These are phyloP conservation scores for Aspergillus sp. DNA, from an alignment of 2,329 filamentous ascomycete genomes.

Conservation along the genomic window DNA sequence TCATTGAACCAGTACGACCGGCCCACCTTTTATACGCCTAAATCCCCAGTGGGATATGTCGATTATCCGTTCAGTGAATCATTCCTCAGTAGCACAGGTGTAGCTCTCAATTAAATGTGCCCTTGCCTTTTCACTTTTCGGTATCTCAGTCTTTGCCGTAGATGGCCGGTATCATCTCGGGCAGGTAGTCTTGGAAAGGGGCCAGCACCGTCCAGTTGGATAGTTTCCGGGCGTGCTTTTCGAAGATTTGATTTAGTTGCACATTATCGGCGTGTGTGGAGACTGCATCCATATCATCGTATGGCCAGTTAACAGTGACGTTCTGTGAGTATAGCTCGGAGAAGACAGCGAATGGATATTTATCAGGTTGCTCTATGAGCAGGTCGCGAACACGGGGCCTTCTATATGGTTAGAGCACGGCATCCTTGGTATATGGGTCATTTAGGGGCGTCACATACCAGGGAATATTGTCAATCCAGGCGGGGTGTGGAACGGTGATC, in stretches of 20 bases:
- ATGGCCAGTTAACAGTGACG: slow-evolving; percentile 1
- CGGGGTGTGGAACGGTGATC: slow-evolving; percentile 3
- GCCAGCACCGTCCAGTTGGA: neutral
- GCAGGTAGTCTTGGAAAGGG: neutral
- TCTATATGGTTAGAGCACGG: neutral
- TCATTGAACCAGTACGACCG: slow-evolving; percentile 40
- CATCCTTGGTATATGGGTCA: neutral
- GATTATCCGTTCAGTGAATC: slow-evolving; percentile 37
- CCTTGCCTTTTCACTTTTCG: no score
- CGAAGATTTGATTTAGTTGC: neutral
- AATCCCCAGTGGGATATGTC: slow-evolving; percentile 40
- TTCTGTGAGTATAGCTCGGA: slow-evolving; percentile 4
- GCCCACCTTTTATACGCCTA: slow-evolving; percentile 40
- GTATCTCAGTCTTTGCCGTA: neutral
- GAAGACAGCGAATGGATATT: slow-evolving; percentile 4
- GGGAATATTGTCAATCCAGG: slow-evolving; percentile 9
- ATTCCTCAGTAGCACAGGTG: slow-evolving; percentile 10
- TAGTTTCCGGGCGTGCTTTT: neutral
- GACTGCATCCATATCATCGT: neutral
- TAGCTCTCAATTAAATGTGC: no score
- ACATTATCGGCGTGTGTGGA: neutral
- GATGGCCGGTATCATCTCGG: neutral
- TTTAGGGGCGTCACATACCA: neutral
- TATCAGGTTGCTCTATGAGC: neutral
- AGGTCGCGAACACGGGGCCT: slow-evolving; percentile 3